Evolutionary conservation across 2,329 filamentous ascomycete genomes (phyloP).

Genomic region (Calonectria naviculata): DNA sequence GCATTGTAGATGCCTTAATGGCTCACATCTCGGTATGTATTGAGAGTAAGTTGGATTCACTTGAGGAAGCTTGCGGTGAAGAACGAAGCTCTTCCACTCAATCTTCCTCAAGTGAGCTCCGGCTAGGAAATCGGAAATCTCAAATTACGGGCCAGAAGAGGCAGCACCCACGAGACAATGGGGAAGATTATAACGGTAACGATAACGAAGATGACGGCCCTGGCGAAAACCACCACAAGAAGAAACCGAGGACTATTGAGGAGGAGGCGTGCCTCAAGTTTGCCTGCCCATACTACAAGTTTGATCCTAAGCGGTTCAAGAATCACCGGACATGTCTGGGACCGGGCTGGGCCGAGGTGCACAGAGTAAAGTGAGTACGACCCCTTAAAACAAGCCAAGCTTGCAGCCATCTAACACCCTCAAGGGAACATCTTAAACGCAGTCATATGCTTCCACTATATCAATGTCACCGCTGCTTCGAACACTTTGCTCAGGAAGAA

Average conservation of each 20-base stretch:
- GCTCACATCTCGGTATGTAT: conserved; percentile 21
- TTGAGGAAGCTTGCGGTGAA: conserved; percentile 28
- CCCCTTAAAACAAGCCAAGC: neutral
- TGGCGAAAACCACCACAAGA: conserved; percentile 46
- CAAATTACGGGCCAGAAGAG: conserved; percentile 32
- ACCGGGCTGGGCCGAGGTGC: conserved; percentile 35
- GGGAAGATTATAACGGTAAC: conserved; percentile 41
- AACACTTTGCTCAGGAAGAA: conserved; percentile 29
- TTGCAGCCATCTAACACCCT: neutral
- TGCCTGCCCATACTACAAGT: conserved; percentile 51
- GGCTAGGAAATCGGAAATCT: conserved; percentile 18
- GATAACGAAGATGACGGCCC: conserved; percentile 40
- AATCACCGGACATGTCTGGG: conserved; percentile 35
- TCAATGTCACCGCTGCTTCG: conserved; percentile 35
- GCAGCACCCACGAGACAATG: conserved; percentile 23
- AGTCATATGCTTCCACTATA: conserved; percentile 30
- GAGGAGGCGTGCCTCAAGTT: conserved; percentile 41
- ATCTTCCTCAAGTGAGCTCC: conserved; percentile 31
- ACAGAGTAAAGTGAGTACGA: conserved; percentile 38
- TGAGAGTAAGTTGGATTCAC: conserved; percentile 23
- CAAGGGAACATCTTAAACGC: conserved; percentile 39
- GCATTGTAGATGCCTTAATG: conserved; percentile 25
- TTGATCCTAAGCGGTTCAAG: conserved; percentile 42
- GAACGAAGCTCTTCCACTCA: conserved; percentile 17
- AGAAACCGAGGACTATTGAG: conserved; percentile 48